Percentiles rank a stretch among this genome's conserved stretches.
Conservation (phyloP, 2,329 filamentous ascomycete species). For the Davidsoniella australis region DNA sequence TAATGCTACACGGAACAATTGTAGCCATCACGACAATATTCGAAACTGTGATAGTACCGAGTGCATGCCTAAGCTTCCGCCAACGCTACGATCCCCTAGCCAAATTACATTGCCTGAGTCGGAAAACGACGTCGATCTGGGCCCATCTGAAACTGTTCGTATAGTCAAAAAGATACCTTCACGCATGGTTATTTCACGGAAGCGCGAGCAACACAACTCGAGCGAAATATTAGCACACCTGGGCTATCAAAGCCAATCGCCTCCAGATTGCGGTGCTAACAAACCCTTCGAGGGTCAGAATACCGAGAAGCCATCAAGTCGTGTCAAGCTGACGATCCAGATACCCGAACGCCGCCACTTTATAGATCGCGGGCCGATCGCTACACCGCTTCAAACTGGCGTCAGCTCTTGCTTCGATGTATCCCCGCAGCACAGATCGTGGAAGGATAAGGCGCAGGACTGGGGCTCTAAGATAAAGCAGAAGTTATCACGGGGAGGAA, state of each 20-base stretch:
- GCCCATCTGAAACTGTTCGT: no score
- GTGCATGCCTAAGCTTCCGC: no score
- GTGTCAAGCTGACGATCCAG: background rate
- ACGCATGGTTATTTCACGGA: background rate
- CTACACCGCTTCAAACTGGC: conserved; percentile 3
- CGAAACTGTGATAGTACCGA: background rate
- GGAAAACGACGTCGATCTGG: no score
- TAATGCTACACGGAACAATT: no score
- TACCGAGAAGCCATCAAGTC: no score
- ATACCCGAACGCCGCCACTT: conserved; percentile 3
- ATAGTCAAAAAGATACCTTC: conserved; percentile 3
- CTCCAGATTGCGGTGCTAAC: no score
- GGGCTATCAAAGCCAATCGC: no score
- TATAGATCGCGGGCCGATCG: background rate
- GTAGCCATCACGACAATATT: background rate
- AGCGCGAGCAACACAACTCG: background rate
- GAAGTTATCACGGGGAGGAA: background rate
- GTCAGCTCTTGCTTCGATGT: conserved; percentile 7
- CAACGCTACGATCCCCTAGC: no score
- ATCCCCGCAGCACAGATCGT: conserved; percentile 5
- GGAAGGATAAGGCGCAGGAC: conserved; percentile 6
- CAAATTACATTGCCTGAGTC: no score
- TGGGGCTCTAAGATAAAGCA: conserved; percentile 7
- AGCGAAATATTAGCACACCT: no score
- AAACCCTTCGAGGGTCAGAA: no score